Base-by-base conservation (phyloP, 2,329 filamentous ascomycete species). In the Venturia carpophila region DNA sequence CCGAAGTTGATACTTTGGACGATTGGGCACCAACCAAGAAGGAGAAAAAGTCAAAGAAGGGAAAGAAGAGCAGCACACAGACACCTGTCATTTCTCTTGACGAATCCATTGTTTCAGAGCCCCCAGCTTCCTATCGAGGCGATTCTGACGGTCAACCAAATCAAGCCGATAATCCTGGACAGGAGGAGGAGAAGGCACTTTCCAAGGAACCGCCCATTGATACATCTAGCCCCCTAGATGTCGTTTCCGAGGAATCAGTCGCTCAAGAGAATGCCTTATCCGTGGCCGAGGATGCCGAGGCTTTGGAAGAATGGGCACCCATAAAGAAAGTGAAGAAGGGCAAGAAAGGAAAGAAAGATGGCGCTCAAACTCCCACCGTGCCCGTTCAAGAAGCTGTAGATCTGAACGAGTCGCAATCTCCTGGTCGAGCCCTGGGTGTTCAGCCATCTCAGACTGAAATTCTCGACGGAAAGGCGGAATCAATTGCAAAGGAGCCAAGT, bases 31-130 rank as follows among this genome's bases (percentile, higher is more conserved):
- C 27, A 5, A 63, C 61, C 41, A 47, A 45, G 61, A 61, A 61
- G 34, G 58, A 37, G n/a, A 63, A 63, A 45, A 63, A 63, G 42
- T 6, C 21, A 24, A 63, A 63, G 41, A 63, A 63, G 61, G 61
- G 41, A 13, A 63, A 63, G 27, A 63, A 63, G 61, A 52, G 42
- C 41, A 42, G 61, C 7, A 27, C 1, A 11, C 61, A 47, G 42
- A 63, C 45, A 21, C 42, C 61, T 45, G 24, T 63, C 49, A 37
- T 19, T 13, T 7, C 49, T 34, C 30, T 56, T 30, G 49, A 56
- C 17, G 15, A 34, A 2, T 34, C 49, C 49, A 7, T 34, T 10
- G 19, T 56, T 19, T 13, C 30, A n/a, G 27, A 56, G 2, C 13
- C 24, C 6, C 49, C 30, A 6, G 15, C 27, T 34, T 2, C 24